A percentile compares a stretch with the other conserved stretches of the same genome.
Evolutionary conservation across 1,284 basidiomycete species (phyloP).

Genomic region (Leccinum fallax): DNA sequence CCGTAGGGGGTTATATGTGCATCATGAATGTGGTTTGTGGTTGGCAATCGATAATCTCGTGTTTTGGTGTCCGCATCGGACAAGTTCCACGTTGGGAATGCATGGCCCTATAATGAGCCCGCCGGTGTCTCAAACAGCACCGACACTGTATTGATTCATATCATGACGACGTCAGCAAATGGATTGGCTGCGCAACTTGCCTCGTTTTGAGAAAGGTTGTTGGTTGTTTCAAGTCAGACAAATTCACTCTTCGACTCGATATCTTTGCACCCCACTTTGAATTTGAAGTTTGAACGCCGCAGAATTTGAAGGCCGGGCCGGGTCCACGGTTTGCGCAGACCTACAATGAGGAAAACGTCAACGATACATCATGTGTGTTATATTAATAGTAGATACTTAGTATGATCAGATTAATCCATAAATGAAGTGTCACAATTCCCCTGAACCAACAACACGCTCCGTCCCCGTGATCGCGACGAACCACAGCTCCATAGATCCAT

Average conservation of each 20-base stretch:
- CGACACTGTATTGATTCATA: background rate
- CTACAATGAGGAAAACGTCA: background rate
- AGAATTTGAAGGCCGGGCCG: background rate
- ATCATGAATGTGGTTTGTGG: background rate
- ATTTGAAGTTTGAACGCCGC: background rate
- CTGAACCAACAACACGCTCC: background rate
- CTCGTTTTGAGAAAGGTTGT: background rate
- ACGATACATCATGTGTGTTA: constrained; percentile 8
- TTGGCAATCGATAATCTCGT: background rate
- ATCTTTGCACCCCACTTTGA: background rate
- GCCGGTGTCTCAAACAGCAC: background rate
- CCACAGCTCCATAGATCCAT: background rate
- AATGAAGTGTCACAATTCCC: constrained; percentile 5
- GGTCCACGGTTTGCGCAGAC: background rate
- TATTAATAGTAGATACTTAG: constrained; percentile 18
- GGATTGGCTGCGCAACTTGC: background rate
- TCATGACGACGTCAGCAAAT: background rate
- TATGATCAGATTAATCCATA: constrained; percentile 30
- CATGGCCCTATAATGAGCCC: background rate
- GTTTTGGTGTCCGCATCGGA: background rate
- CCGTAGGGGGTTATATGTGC: constrained; percentile 1
- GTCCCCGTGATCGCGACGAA: background rate
- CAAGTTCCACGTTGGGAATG: background rate
- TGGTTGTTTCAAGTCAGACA: background rate
- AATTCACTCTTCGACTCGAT: background rate